Evolutionary conservation across 2,329 filamentous ascomycete genomes (phyloP).

Genomic region (Colletotrichum neosansevieriae): DNA sequence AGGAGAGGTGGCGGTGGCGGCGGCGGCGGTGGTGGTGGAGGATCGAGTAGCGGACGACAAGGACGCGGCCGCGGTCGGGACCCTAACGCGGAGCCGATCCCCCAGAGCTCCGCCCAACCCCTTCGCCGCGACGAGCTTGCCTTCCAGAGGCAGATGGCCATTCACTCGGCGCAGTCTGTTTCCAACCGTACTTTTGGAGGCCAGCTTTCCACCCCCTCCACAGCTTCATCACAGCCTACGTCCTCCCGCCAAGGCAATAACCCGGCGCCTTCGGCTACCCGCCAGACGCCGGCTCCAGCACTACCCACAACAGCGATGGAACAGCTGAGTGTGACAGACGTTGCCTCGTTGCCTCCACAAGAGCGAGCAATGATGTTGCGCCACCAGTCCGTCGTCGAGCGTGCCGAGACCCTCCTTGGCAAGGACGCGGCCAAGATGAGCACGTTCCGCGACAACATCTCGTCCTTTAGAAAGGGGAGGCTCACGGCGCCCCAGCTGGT

Average conservation of each 20-base stretch:
- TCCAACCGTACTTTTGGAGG: constrained; percentile 87
- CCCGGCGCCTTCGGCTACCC: constrained; percentile 20
- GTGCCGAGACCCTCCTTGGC: constrained; percentile 82
- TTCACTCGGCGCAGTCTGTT: constrained; percentile 87
- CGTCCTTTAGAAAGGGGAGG: constrained; percentile 78
- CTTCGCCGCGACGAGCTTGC: constrained; percentile 88
- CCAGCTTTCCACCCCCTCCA: constrained; percentile 73
- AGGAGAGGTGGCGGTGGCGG: constrained; percentile 60
- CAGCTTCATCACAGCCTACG: constrained; percentile 47
- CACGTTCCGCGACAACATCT: constrained; percentile 84
- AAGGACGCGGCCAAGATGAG: constrained; percentile 81
- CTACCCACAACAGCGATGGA: constrained; percentile 55
- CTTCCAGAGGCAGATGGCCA: constrained; percentile 91
- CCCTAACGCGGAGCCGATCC: constrained; percentile 85
- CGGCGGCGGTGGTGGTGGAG: constrained; percentile 55
- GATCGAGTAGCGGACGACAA: constrained; percentile 49
- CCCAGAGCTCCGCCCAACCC: constrained; percentile 81
- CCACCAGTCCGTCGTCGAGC: constrained; percentile 87
- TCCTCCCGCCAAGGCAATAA: constrained; percentile 41
- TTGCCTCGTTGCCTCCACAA: constrained; percentile 73
- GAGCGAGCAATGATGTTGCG: constrained; percentile 85
- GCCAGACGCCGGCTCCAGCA: constrained; percentile 37
- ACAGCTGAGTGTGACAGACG: constrained; percentile 63
- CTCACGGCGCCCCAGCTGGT: constrained; percentile 82
- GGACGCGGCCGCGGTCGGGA: constrained; percentile 78